A percentile compares a stretch with the other conserved stretches of the same genome.
These are phyloP conservation scores for Beauveria sp. DNA, from an alignment of 2,329 filamentous ascomycete genomes.

Conservation along the genomic window DNA sequence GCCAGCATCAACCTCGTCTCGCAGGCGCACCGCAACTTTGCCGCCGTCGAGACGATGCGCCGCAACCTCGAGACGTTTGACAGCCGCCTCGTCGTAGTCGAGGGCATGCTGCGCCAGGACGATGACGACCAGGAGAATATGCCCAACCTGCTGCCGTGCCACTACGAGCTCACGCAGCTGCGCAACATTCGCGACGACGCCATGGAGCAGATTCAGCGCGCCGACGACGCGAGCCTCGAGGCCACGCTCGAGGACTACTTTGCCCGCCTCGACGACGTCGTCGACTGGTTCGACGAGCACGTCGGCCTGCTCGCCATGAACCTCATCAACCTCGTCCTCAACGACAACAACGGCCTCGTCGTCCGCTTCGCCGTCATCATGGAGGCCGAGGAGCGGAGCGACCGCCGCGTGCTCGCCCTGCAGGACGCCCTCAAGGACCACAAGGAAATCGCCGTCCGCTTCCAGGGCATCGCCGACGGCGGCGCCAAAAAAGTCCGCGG, in stretches of 20 bases:
- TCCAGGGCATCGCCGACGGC: slow-evolving; percentile 91
- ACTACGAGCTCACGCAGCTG: slow-evolving; percentile 86
- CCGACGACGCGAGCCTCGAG: slow-evolving; percentile 65
- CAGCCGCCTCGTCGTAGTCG: slow-evolving; percentile 65
- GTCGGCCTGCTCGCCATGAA: slow-evolving; percentile 83
- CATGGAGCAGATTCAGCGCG: slow-evolving; percentile 86
- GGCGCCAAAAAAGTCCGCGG: slow-evolving; percentile 86
- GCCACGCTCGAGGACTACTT: slow-evolving; percentile 88
- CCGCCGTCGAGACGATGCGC: slow-evolving; percentile 88
- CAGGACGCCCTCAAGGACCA: slow-evolving; percentile 95
- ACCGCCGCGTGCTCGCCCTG: slow-evolving; percentile 80
- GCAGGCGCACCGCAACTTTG: slow-evolving; percentile 94
- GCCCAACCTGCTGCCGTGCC: slow-evolving; percentile 80
- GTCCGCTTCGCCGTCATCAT: slow-evolving; percentile 89
- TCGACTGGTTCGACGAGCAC: slow-evolving; percentile 95
- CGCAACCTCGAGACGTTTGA: slow-evolving; percentile 83
- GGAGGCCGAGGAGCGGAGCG: slow-evolving; percentile 93
- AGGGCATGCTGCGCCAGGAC: slow-evolving; percentile 73
- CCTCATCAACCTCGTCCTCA: slow-evolving; percentile 77
- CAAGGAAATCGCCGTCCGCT: slow-evolving; percentile 84
- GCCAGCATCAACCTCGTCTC: slow-evolving; percentile 85
- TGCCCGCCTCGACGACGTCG: slow-evolving; percentile 71
- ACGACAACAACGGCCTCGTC: slow-evolving; percentile 81
- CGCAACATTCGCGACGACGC: slow-evolving; percentile 93
- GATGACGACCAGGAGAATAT: slow-evolving; percentile 82